A percentile compares a stretch with the other conserved stretches of the same genome.
Conservation (phyloP, 2,329 filamentous ascomycete genomes). For the Venturia carpophila region DNA sequence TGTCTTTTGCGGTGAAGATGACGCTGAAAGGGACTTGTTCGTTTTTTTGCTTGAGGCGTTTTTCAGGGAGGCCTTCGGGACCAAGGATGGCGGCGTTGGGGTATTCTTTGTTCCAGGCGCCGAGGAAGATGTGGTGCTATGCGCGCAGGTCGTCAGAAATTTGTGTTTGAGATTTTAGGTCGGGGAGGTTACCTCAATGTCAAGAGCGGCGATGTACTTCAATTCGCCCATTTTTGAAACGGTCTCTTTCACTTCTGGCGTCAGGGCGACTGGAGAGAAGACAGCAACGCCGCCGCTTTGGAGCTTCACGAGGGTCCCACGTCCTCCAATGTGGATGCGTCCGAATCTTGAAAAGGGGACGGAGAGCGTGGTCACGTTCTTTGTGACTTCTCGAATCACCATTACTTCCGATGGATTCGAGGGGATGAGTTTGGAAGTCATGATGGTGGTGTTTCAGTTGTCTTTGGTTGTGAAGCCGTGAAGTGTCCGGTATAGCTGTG, state of each 20-base stretch:
- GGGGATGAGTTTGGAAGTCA: slow-evolving; percentile 31
- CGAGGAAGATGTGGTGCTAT: slow-evolving; percentile 89
- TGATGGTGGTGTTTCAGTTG: background rate
- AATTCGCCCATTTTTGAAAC: slow-evolving; percentile 56
- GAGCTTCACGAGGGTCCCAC: slow-evolving; percentile 78
- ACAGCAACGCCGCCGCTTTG: slow-evolving; percentile 70
- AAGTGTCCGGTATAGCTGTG: background rate
- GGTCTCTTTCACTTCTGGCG: slow-evolving; percentile 60
- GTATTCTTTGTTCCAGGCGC: slow-evolving; percentile 72
- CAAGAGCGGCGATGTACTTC: slow-evolving; percentile 77
- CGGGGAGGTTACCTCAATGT: slow-evolving; percentile 65
- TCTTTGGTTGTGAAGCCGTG: background rate
- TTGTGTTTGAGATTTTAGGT: no score
- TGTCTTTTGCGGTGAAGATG: slow-evolving; percentile 43
- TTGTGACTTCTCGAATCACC: slow-evolving; percentile 80
- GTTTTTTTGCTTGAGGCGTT: slow-evolving; percentile 57
- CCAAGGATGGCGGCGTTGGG: slow-evolving; percentile 74
- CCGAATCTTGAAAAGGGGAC: slow-evolving; percentile 81
- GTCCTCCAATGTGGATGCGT: slow-evolving; percentile 70
- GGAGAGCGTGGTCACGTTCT: slow-evolving; percentile 69
- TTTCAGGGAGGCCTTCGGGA: slow-evolving; percentile 74
- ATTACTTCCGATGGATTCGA: slow-evolving; percentile 73
- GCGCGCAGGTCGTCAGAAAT: no score
- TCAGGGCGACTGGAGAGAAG: slow-evolving; percentile 86
- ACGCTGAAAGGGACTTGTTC: slow-evolving; percentile 57